phyloP scores from a whole-genome alignment of 805 yeast genomes.

The Ogataea nonfermentans region DNA sequence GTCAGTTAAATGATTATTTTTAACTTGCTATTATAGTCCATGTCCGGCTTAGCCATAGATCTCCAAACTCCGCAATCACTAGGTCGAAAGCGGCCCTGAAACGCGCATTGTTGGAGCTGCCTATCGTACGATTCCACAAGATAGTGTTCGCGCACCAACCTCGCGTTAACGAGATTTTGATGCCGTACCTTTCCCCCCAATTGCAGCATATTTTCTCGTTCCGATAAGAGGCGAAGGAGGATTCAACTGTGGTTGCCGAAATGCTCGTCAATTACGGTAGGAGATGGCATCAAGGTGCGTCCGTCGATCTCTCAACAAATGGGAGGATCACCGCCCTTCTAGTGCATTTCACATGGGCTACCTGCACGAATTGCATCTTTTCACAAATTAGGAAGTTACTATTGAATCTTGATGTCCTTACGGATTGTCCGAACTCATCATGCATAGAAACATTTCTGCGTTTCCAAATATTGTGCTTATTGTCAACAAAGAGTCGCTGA shows the following conservation, averaged over 20 bases:
- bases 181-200: background rate
- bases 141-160: too few species aligned
- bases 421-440: conserved; percentile 3
- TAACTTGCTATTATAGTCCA: too few species aligned
- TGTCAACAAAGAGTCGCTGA: background rate
- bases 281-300: background rate
- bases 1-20: too few species aligned
- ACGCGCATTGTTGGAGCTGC: too few species aligned
- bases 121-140: too few species aligned
- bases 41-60: too few species aligned
- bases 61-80: too few species aligned
- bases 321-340: background rate
- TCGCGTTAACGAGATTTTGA: conserved; percentile 3
- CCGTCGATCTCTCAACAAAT: conserved; percentile 1
- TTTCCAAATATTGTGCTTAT: background rate
- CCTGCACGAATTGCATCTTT: too few species aligned
- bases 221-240: background rate
- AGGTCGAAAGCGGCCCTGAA: too few species aligned
- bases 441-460: conserved; percentile 2
- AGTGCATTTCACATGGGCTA: background rate
- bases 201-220: background rate
- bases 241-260: conserved; percentile 1
- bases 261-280: background rate
- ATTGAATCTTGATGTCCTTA: background rate
- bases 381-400: background rate